A percentile compares a stretch with the other conserved stretches of the same genome.
These are phyloP conservation scores for Penicillium angulare DNA, from an alignment of 495 filamentous ascomycete genomes.

Conservation along the genomic window DNA sequence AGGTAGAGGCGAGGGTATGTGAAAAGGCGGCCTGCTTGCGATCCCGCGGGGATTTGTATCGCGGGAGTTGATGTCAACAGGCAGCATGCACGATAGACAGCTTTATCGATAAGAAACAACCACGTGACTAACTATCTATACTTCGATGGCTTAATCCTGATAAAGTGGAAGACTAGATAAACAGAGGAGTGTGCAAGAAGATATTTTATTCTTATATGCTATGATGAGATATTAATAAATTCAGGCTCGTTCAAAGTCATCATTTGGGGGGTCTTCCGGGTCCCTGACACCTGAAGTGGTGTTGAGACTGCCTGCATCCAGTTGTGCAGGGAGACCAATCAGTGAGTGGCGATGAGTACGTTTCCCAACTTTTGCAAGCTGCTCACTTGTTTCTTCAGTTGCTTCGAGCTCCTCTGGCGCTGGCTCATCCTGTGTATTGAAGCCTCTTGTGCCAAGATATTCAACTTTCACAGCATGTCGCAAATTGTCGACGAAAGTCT, in stretches of 20 bases:
- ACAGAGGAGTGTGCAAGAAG: background rate
- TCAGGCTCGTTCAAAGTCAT: constrained; percentile 54
- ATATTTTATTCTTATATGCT: constrained; percentile 23
- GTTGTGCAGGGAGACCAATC: constrained; percentile 33
- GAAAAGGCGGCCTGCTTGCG: background rate
- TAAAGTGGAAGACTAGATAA: background rate
- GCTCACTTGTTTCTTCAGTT: constrained; percentile 65
- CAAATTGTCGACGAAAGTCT: constrained; percentile 59
- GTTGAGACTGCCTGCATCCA: constrained; percentile 36
- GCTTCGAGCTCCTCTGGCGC: constrained; percentile 23
- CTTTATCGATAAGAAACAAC: constrained; percentile 33
- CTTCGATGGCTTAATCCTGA: background rate
- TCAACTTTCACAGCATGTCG: constrained; percentile 57
- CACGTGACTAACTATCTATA: background rate
- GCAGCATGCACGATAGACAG: constrained; percentile 2
- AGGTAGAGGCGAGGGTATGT: background rate
- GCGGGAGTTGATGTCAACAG: constrained; percentile 5
- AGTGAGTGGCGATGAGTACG: constrained; percentile 42
- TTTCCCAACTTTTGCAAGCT: constrained; percentile 29
- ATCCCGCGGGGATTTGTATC: background rate
- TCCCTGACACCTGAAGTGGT: constrained; percentile 28
- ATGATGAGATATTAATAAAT: constrained; percentile 20
- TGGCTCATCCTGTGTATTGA: constrained; percentile 33
- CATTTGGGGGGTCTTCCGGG: constrained; percentile 32
- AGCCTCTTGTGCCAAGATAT: constrained; percentile 38